Percentiles rank a stretch among this genome's conserved stretches.
Evolutionary conservation across 495 filamentous ascomycete genomes (phyloP).

Genomic region (Penicillium fimorum): DNA sequence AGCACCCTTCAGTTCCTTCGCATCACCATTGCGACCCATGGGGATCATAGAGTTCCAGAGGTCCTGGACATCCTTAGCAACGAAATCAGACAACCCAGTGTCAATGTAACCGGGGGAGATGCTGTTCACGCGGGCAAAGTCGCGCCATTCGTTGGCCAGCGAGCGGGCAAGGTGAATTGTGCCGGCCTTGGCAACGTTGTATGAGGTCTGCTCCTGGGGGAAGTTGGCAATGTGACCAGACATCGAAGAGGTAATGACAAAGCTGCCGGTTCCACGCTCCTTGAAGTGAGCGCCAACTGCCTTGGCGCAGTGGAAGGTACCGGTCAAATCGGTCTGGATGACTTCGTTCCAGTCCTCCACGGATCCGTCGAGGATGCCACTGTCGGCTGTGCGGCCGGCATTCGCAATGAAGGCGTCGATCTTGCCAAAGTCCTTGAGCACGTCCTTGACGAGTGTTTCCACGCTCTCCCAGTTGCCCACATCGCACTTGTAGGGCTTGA

Average conservation of each 20-base stretch:
- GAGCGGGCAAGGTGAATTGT: slow-evolving; percentile 55
- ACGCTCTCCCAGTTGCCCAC: slow-evolving; percentile 54
- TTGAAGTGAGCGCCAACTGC: slow-evolving; percentile 64
- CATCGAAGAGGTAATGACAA: slow-evolving; percentile 67
- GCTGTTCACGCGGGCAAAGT: slow-evolving; percentile 72
- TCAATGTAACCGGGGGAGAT: slow-evolving; percentile 79
- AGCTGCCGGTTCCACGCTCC: slow-evolving; percentile 56
- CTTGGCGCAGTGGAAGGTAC: slow-evolving; percentile 68
- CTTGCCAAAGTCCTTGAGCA: slow-evolving; percentile 62
- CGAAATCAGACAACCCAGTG: slow-evolving; percentile 74
- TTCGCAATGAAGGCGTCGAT: slow-evolving; percentile 69
- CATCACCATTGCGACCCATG: slow-evolving; percentile 68
- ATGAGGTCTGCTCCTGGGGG: slow-evolving; percentile 77
- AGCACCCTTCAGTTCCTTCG: slow-evolving; percentile 81
- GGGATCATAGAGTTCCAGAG: slow-evolving; percentile 75
- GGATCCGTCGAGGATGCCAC: slow-evolving; percentile 60
- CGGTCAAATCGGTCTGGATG: slow-evolving; percentile 61
- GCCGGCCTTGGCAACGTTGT: slow-evolving; percentile 75
- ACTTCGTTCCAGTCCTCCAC: slow-evolving; percentile 68
- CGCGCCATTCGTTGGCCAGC: slow-evolving; percentile 74
- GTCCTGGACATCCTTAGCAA: slow-evolving; percentile 65
- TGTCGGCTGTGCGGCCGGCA: slow-evolving; percentile 63
- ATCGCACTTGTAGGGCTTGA: slow-evolving; percentile 63
- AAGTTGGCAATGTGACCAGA: slow-evolving; percentile 74
- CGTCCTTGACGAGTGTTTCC: slow-evolving; percentile 46